phyloP scores from a whole-genome alignment of 345 rosid genomes.

The Theobroma cacao region DNA sequence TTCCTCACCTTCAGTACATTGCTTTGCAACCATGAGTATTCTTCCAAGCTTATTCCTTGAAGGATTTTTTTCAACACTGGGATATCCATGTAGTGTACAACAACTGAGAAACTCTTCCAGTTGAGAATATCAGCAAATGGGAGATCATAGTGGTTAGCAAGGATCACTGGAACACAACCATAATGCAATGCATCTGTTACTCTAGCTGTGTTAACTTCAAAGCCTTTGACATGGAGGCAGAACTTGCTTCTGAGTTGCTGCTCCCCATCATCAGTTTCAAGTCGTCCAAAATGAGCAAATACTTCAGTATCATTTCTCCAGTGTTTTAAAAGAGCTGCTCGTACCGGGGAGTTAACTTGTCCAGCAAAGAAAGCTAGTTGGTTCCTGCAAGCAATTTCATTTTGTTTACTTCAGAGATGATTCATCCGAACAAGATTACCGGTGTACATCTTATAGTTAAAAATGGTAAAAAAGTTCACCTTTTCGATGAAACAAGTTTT shows the following conservation, averaged over 20 bases:
- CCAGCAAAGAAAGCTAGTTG: conserved; percentile 61
- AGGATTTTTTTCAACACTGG: conserved; percentile 48
- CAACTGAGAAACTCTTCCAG: conserved; percentile 50
- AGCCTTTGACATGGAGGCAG: conserved; percentile 59
- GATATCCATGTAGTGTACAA: conserved; percentile 45
- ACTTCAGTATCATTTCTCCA: conserved; percentile 54
- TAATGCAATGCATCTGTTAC: conserved; percentile 47
- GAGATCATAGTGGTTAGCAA: conserved; percentile 58
- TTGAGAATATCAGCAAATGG: conserved; percentile 49
- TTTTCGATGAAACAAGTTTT: conserved; percentile 34
- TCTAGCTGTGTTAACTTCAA: conserved; percentile 52
- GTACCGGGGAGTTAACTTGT: conserved; percentile 42
- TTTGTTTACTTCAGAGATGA: background rate
- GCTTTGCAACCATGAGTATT: conserved; percentile 24
- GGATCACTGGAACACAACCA: conserved; percentile 52
- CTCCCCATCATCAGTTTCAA: conserved; percentile 34
- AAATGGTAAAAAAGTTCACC: conserved; percentile 8
- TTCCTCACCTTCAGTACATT: conserved; percentile 47
- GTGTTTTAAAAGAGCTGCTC: conserved; percentile 32
- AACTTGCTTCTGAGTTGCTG: conserved; percentile 50
- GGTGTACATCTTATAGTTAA: background rate
- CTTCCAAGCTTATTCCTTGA: conserved; percentile 26
- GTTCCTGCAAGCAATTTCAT: conserved; percentile 25
- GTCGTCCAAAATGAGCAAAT: conserved; percentile 40
- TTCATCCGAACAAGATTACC: background rate